phyloP scores from a whole-genome alignment of 2,329 filamentous ascomycete species.

The Fusarium sp. region DNA sequence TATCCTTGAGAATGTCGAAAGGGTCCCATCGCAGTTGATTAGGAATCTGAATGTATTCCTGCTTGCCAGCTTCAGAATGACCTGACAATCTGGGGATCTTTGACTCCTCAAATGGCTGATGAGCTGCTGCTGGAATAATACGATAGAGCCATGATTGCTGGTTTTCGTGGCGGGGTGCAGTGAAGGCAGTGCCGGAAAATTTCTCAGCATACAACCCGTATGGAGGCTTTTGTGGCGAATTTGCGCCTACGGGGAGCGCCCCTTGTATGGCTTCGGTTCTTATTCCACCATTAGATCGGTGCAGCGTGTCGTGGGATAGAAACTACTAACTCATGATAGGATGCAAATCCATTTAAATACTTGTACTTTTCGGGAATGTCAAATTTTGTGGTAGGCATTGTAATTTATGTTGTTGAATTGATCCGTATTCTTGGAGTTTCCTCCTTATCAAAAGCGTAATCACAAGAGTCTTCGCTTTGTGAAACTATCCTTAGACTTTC shows the following conservation, averaged over 20 bases:
- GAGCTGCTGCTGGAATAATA: constrained; percentile 74
- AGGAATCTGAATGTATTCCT: constrained; percentile 61
- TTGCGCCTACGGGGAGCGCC: constrained; percentile 80
- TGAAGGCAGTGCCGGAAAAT: constrained; percentile 80
- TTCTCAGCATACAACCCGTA: constrained; percentile 87
- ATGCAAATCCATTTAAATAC: constrained; percentile 84
- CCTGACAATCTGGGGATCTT: constrained; percentile 51
- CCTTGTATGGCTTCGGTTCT: constrained; percentile 83
- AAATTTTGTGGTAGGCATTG: constrained; percentile 67
- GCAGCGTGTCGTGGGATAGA: too few species aligned
- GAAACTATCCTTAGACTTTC: too few species aligned
- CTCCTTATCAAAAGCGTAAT: too few species aligned
- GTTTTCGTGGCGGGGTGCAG: constrained; percentile 76
- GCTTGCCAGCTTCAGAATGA: constrained; percentile 32
- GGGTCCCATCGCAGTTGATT: constrained; percentile 88
- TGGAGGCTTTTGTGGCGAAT: constrained; percentile 85
- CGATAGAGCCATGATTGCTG: constrained; percentile 81
- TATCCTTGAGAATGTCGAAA: constrained; percentile 73
- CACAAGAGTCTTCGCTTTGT: too few species aligned
- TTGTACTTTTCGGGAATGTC: constrained; percentile 71
- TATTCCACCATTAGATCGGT: constrained; percentile 10
- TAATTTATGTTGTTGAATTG: neutral
- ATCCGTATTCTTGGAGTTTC: too few species aligned
- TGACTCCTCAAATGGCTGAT: constrained; percentile 67
- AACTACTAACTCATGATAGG: constrained; percentile 78